phyloP scores from a whole-genome alignment of 495 filamentous ascomycete genomes.

The Penicillium paradoxum region DNA sequence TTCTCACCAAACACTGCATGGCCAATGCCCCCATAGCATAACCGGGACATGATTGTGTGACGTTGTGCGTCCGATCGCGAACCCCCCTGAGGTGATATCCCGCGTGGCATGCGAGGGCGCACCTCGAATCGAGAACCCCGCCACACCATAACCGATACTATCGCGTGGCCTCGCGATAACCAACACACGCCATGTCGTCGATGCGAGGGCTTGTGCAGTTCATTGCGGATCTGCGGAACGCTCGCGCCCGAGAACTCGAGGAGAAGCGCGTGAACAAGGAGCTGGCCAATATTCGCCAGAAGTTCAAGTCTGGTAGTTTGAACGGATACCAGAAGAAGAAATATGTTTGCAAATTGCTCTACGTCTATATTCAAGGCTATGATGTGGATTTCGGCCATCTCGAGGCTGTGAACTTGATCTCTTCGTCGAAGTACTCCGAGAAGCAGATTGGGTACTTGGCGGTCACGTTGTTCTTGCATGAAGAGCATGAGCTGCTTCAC shows the following conservation, averaged over 20 bases:
- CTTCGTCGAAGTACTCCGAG: slow-evolving; percentile 94
- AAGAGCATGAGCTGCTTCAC: slow-evolving; percentile 93
- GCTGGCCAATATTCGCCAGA: slow-evolving; percentile 89
- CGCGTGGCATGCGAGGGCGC: slow-evolving; percentile 27
- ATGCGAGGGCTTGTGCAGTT: slow-evolving; percentile 95
- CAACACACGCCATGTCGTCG: slow-evolving; percentile 48
- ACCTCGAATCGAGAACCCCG: slow-evolving; percentile 14
- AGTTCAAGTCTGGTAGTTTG: slow-evolving; percentile 72
- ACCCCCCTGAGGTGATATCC: slow-evolving; percentile 23
- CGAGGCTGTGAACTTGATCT: slow-evolving; percentile 96
- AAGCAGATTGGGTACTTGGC: slow-evolving; percentile 99
- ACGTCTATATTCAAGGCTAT: slow-evolving; percentile 99
- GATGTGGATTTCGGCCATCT: slow-evolving; percentile 99
- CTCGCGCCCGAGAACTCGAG: slow-evolving; percentile 89
- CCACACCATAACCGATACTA: neutral
- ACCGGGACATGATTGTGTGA: slow-evolving; percentile 36
- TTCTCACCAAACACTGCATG: slow-evolving; percentile 5
- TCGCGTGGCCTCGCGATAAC: neutral
- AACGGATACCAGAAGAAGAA: slow-evolving; percentile 99
- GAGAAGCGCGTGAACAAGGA: slow-evolving; percentile 99
- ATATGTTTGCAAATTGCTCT: slow-evolving; percentile 99
- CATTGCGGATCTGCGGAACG: slow-evolving; percentile 95
- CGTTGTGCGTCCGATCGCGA: slow-evolving; percentile 22
- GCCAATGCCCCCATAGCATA: slow-evolving; percentile 20
- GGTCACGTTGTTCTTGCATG: slow-evolving; percentile 95